Conservation (phyloP, 352 stramenopile species). For the Albugo laibachii region DNA sequence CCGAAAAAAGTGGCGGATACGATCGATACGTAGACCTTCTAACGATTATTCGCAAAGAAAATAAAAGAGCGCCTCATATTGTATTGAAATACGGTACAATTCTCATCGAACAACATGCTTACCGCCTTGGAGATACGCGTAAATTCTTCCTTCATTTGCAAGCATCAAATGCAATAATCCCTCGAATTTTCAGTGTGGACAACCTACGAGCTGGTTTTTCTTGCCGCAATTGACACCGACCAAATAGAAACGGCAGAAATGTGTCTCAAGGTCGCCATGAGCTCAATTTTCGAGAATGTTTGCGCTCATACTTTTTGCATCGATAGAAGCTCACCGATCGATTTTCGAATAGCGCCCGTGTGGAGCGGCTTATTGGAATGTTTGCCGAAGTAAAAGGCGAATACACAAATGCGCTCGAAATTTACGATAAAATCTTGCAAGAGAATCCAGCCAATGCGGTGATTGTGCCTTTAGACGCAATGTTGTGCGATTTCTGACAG, state of each 20-base stretch:
- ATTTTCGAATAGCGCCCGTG: conserved; percentile 38
- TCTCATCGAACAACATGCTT: conserved; percentile 29
- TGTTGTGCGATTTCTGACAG: neutral
- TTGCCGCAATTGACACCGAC: conserved; percentile 39
- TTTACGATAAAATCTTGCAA: conserved; percentile 37
- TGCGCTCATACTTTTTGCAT: neutral
- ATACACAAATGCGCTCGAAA: conserved; percentile 25
- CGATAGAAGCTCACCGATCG: conserved; percentile 21
- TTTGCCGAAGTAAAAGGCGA: conserved; percentile 22
- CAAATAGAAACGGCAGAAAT: conserved; percentile 26
- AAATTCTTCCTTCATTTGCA: conserved; percentile 1
- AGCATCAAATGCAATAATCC: conserved; percentile 3
- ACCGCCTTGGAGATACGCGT: conserved; percentile 30
- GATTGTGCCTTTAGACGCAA: neutral
- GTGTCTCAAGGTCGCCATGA: neutral
- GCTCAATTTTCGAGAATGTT: neutral
- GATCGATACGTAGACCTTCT: conserved; percentile 24
- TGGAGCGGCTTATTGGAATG: conserved; percentile 35
- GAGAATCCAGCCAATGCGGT: conserved; percentile 30
- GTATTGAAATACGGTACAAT: conserved; percentile 17
- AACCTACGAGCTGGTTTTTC: conserved; percentile 44
- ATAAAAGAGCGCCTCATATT: conserved; percentile 21
- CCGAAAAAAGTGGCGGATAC: conserved; percentile 12
- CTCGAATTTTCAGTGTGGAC: conserved; percentile 18
- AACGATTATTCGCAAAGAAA: conserved; percentile 31